Evolutionary conservation across 208 protist species (phyloP).

Genomic region (Trypanosoma lewisi): DNA sequence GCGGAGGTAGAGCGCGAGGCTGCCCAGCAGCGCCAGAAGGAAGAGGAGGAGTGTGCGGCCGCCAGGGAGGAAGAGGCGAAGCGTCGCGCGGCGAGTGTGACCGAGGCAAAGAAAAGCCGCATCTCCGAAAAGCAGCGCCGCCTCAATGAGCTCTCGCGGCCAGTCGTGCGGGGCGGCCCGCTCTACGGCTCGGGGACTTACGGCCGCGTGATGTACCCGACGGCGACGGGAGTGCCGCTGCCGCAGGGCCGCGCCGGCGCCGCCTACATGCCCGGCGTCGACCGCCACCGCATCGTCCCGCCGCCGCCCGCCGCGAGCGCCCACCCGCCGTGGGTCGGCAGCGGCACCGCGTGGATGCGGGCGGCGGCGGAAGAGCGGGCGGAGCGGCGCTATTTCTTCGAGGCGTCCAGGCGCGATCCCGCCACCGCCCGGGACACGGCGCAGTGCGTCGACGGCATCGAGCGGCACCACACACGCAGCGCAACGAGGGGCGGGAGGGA

Average conservation of each 20-base stretch:
- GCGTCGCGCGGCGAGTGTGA: constrained; percentile 18
- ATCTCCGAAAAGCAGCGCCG: constrained; percentile 14
- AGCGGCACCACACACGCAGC: constrained; percentile 3
- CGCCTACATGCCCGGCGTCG: constrained; percentile 68
- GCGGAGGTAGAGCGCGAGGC: constrained; percentile 26
- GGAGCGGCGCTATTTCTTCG: constrained; percentile 35
- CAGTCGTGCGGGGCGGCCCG: constrained; percentile 19
- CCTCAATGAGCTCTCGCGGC: constrained; percentile 46
- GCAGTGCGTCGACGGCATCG: constrained; percentile 14
- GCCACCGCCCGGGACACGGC: background rate
- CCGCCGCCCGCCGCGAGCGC: constrained; percentile 27
- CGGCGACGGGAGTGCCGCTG: constrained; percentile 29
- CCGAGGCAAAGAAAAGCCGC: constrained; percentile 18
- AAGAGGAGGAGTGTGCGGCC: constrained; percentile 29
- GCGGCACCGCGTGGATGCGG: constrained; percentile 22
- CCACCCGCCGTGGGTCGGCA: constrained; percentile 61
- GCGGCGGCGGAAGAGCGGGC: constrained; percentile 22
- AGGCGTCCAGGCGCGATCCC: background rate
- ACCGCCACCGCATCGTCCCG: constrained; percentile 82
- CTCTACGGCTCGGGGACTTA: constrained; percentile 33
- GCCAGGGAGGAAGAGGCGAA: constrained; percentile 26
- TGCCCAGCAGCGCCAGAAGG: constrained; percentile 17
- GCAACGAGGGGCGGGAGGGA: background rate
- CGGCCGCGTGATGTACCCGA: constrained; percentile 49
- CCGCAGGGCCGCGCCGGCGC: constrained; percentile 49